Evolutionary conservation across 2,329 filamentous ascomycete genomes (phyloP), one percentile per base, ranked within the genome.

Genomic region (Colletotrichum liriopes): DNA sequence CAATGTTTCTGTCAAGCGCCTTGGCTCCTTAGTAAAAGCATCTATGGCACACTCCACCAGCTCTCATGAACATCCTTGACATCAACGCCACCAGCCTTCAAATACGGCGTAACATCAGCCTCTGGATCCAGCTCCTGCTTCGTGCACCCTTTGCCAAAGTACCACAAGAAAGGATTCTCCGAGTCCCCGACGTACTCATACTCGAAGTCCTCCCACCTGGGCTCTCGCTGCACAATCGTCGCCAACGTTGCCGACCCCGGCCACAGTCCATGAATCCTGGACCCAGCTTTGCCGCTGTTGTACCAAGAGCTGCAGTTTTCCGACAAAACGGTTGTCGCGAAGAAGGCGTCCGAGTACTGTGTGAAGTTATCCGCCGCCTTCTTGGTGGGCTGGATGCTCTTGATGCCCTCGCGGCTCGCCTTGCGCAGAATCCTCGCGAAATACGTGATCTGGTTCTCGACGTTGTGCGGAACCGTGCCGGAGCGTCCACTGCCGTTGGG

Each of bases 271-370:
- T 93, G 90, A 32, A 94, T 90, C 5, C 91, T 83, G 0, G 85
- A 87, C 0, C 91, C 92, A 0, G 91, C 87, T 7, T 82, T 82
- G 0, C 90, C 90, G 16, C 92, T 90, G 72, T 94, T 94, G 71
- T 92, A 93, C 93, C 93, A 94, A 0, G 89, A 92, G 51, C 88
- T 90, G 78, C 92, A 94, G 67, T 89, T 88, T 64, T 92, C 89
- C 0, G 86, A 85, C 67, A 92, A 80, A 1, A 90, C 88, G 0
- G 88, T 90, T 29, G 80, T 85, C 0, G 81, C 79, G 75, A 90
- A 90, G 77, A 89, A 90, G 0, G 86, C 85, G 74, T 90, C 86
- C 35, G 83, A 84, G 79, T 91, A 92, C 64, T 87, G 86, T 14
- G 89, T 81, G 73, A 92, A 92, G 75, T 93, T 91, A 51, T 93